These are phyloP conservation scores for Dothistroma septosporum DNA, from an alignment of 2,329 filamentous ascomycete genomes.

Conservation along the genomic window DNA sequence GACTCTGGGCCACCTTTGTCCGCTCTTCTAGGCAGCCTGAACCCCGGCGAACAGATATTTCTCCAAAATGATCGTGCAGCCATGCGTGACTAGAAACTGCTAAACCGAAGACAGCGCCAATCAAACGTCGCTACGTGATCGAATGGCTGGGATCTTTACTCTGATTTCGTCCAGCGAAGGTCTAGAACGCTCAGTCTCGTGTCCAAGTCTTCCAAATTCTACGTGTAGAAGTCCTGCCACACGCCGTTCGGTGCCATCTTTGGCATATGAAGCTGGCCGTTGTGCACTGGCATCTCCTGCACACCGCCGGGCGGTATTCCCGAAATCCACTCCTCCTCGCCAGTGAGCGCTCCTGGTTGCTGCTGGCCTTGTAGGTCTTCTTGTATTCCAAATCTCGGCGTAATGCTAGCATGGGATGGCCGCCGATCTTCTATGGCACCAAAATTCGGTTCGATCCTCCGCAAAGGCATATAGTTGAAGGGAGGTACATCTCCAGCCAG, in stretches of 20 bases:
- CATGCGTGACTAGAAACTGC: too few relatives aligned
- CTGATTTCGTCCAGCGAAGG: neutral
- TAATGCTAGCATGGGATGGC: neutral
- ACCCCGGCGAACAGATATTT: neutral
- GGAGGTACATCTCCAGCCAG: slow-evolving; percentile 21
- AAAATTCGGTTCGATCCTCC: slow-evolving; percentile 18
- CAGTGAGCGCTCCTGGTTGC: neutral
- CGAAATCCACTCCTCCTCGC: neutral
- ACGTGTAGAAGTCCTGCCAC: slow-evolving; percentile 8
- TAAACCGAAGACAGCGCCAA: too few relatives aligned
- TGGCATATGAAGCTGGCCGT: neutral
- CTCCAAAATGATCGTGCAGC: too few relatives aligned
- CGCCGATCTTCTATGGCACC: slow-evolving; percentile 4
- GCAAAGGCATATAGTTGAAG: slow-evolving; percentile 21
- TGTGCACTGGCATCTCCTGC: neutral
- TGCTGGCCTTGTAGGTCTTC: slow-evolving; percentile 1
- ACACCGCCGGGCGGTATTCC: neutral
- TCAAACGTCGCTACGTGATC: too few relatives aligned
- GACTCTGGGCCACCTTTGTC: neutral
- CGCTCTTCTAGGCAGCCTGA: neutral
- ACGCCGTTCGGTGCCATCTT: neutral
- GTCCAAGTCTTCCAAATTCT: neutral
- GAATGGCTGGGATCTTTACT: neutral
- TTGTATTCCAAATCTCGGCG: slow-evolving; percentile 8
- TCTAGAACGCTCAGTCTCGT: too few relatives aligned